A percentile compares a stretch with the other conserved stretches of the same genome.
Conservation (phyloP, 1,139 yeast species). For the Groenewaldozyma auringiensis region DNA sequence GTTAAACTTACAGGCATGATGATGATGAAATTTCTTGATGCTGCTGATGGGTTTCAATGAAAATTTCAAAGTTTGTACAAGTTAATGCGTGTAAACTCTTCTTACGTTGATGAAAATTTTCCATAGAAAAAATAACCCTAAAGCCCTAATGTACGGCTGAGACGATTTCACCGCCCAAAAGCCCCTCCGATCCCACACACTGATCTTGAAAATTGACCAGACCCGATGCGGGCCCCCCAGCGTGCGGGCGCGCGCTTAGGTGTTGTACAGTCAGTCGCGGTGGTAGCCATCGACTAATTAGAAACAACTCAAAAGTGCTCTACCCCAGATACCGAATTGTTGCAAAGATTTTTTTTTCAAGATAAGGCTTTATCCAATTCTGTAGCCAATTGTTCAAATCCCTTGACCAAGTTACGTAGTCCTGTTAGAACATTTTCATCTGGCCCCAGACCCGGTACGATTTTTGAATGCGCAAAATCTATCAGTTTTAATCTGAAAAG, state of each 20-base stretch:
- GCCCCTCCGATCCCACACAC: too few species aligned
- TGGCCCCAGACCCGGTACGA: slow-evolving; percentile 55
- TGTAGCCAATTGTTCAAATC: slow-evolving; percentile 13
- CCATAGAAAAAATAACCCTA: not conserved
- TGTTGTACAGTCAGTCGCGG: too few species aligned
- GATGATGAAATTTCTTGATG: not conserved
- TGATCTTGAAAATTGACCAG: too few species aligned
- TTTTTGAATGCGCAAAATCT: slow-evolving; percentile 83
- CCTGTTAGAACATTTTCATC: slow-evolving; percentile 69
- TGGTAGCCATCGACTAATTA: too few species aligned
- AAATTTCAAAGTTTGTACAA: not conserved
- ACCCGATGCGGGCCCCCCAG: too few species aligned
- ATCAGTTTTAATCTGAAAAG: slow-evolving; percentile 58
- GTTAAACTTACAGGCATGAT: slow-evolving; percentile 18
- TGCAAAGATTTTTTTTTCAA: too few species aligned
- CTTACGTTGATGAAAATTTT: not conserved
- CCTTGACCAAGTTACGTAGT: slow-evolving; percentile 47
- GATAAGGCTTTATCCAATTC: not conserved
- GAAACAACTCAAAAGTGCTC: too few species aligned
- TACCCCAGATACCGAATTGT: too few species aligned
- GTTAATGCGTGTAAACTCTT: too few species aligned
- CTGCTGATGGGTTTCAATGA: not conserved
- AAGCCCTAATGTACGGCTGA: not conserved
- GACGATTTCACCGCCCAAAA: too few species aligned
- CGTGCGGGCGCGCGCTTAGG: too few species aligned